Conservation (phyloP, 805 yeast species). For the Candida maesae region DNA sequence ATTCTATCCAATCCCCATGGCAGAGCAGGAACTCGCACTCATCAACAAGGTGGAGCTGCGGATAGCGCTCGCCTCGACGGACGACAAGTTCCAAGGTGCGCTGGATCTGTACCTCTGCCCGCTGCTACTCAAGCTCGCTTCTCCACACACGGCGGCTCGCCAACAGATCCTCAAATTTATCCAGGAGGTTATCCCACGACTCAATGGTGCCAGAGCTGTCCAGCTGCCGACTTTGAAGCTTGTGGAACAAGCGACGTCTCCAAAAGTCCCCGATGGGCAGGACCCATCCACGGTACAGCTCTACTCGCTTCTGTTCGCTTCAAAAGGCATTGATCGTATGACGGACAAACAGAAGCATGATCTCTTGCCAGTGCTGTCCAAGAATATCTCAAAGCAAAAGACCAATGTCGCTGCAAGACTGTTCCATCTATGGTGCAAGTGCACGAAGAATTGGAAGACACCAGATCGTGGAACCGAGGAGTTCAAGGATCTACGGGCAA, state of each 20-base stretch:
- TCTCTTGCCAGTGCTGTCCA: slow-evolving; percentile 45
- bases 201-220: slow-evolving; percentile 51
- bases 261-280: slow-evolving; percentile 39
- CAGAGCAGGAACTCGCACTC: slow-evolving; percentile 49
- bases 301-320: slow-evolving; percentile 61
- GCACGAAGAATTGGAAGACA: slow-evolving; percentile 45
- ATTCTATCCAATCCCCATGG: slow-evolving; percentile 15
- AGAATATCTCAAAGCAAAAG: slow-evolving; percentile 40
- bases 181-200: slow-evolving; percentile 62
- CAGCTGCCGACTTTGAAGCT: slow-evolving; percentile 62
- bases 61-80: slow-evolving; percentile 70
- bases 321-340: slow-evolving; percentile 64
- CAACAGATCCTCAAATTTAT: slow-evolving; percentile 62
- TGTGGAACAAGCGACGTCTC: slow-evolving; percentile 57
- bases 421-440: slow-evolving; percentile 56
- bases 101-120: slow-evolving; percentile 71
- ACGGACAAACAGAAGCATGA: slow-evolving; percentile 31
- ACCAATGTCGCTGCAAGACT: slow-evolving; percentile 48
- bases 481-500: slow-evolving; percentile 32
- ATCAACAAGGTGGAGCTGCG: slow-evolving; percentile 78
- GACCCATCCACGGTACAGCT: slow-evolving; percentile 44
- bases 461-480: slow-evolving; percentile 46
- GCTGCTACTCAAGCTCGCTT: slow-evolving; percentile 69
- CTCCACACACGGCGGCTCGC: slow-evolving; percentile 64
- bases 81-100: slow-evolving; percentile 57